Base-by-base conservation (phyloP, 345 rosid genomes). In the Salix brachista region DNA sequence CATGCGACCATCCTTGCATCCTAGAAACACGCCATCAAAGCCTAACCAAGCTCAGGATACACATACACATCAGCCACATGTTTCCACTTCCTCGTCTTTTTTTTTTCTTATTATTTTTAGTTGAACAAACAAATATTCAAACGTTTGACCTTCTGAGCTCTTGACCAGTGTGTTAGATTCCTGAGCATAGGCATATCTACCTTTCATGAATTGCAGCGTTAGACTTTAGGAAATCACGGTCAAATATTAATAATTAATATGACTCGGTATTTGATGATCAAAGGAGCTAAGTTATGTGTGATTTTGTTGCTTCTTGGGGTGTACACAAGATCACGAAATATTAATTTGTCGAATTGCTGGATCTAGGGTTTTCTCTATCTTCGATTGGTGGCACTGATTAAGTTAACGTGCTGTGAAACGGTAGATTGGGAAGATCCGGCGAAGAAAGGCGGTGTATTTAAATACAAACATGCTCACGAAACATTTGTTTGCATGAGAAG, bases 121-220 rank as follows among this genome's bases (percentile, higher is more conserved):
- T 65, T 75, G 75, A 80, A 80, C 69, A n/a, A 74, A 82, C 48
- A 71, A 73, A 17, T 71, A 58, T 75, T 76, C 65, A 72, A 73
- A 73, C 13, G 60, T 65, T 79, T 73, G 79, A 80, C 81, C 71
- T 74, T 32, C 37, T 32, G 28, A 14, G 17, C 7, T 34, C 52
- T 67, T 67, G 78, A 75, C 78, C 65, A 18, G 8, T 7, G 39
- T 36, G 16, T n/a, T 28, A 30, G 78, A 75, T 52, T 67, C 66
- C 39, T 70, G 52, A 67, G 67, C 54, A 54, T 26, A 54, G 68
- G 67, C 78, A 67, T 75, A 67, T 37, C 23, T 21, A 13, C 36
- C 61, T 0, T n/a, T 3, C 26, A 23, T 56, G 26, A n/a, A 56
- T 3, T 10, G 0, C 62, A n/a, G 13, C 62, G 62, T 9, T n/a